These are phyloP conservation scores for Durusdinium trenchii DNA, from an alignment of 73 alveolate species.

Conservation along the genomic window DNA sequence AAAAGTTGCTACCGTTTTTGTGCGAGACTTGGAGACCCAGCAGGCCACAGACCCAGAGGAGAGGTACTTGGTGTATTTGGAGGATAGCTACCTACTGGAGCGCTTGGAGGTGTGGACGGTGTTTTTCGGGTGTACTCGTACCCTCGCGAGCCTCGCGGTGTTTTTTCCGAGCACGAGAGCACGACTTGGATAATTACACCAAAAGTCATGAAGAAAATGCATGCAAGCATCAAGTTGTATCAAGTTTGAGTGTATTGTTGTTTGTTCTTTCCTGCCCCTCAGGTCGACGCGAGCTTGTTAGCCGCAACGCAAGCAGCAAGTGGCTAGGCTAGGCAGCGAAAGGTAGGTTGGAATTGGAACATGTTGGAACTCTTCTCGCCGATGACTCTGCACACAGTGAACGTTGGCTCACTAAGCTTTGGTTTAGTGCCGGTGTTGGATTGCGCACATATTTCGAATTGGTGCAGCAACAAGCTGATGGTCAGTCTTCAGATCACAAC, in stretches of 20 bases:
- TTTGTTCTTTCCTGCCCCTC: not conserved
- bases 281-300: not conserved
- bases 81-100: slow-evolving; percentile 24
- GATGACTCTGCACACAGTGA: too few relatives aligned
- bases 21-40: not conserved
- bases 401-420: too few relatives aligned
- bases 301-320: slow-evolving; percentile 33
- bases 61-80: not conserved
- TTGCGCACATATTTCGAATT: too few relatives aligned
- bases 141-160: too few relatives aligned
- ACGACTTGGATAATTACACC: not conserved
- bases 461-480: too few relatives aligned
- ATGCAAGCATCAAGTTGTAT: not conserved
- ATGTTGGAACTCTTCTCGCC: too few relatives aligned
- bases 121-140: too few relatives aligned
- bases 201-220: not conserved
- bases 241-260: not conserved
- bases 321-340: too few relatives aligned
- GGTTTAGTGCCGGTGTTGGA: too few relatives aligned
- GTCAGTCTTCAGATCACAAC: too few relatives aligned
- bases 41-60: not conserved
- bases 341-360: too few relatives aligned
- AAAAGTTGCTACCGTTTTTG: not conserved
- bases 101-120: not conserved
- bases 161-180: not conserved